Evolutionary conservation across 139 green algal species (phyloP), one percentile per base, ranked within the genome.

Genomic region (Chlamydomonas incerta): DNA sequence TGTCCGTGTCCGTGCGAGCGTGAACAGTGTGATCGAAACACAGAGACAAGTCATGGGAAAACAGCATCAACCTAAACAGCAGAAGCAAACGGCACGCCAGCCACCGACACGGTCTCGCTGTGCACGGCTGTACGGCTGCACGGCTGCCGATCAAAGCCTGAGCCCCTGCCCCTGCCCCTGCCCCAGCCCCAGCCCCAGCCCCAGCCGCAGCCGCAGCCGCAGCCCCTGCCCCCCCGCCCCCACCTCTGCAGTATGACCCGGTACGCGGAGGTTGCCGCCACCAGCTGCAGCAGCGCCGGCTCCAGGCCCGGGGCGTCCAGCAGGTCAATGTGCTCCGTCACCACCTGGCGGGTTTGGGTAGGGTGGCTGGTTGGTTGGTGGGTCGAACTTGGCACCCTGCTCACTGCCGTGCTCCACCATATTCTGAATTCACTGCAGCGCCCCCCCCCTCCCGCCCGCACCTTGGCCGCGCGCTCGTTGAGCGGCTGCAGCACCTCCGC

Each of bases 401-500:
- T n/a, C n/a, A n/a, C 50, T 57, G 50, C 50, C 10, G 50, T 14
- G 14, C 50, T 14, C 14, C 14, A 57, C 50, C 50, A 57, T 10
- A 10, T 14, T 57, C 50, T 57, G 50, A 10, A 20, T 10, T 57
- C 50, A 20, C 14, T 10, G 11, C 50, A 14, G 10, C 50, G 14
- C 50, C 14, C 55, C 20, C 55, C 11, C 55, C 20, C 55, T 60
- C 55, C 11, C 55, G 2, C 55, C 55, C 55, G 17, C 41, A 84
- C 74, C 72, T 60, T 41, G 21, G 76, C 90, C 10, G 93, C 95
- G 70, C 92, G 90, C 74, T 97, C 94, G 86, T 98, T 98, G 75
- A 98, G 80, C 5, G 96, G 96, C 91, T 97, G 95, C 72, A 98
- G 87, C 47, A 98, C 96, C 63, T 91, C 87, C 66, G 82, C 86